Evolutionary conservation across 1,139 yeast genomes (phyloP).

Genomic region (Fermentozyma sake): DNA sequence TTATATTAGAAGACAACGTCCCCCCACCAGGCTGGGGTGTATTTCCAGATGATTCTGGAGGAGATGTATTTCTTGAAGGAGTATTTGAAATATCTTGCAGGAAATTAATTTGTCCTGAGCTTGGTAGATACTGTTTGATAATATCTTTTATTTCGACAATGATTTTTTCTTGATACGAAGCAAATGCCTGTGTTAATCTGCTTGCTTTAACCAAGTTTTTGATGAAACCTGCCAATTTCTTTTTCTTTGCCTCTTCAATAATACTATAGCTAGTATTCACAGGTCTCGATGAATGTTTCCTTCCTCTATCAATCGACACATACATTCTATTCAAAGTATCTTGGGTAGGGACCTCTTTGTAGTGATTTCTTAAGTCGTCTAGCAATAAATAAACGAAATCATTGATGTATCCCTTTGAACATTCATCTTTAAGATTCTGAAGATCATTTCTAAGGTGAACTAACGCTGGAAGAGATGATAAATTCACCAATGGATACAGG

Average conservation of each 20-base stretch:
- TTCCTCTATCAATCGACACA: conserved; percentile 20
- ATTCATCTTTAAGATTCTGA: conserved; percentile 47
- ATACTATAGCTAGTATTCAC: conserved; percentile 27
- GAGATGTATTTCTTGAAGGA: conserved; percentile 30
- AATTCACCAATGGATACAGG: conserved; percentile 46
- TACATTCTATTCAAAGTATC: conserved; percentile 53
- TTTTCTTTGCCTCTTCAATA: conserved; percentile 32
- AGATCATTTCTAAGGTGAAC: conserved; percentile 48
- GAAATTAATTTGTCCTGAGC: conserved; percentile 9
- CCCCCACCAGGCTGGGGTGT: conserved; percentile 2
- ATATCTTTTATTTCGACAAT: conserved; percentile 68
- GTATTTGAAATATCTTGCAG: conserved; percentile 17
- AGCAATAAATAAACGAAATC: conserved; percentile 53
- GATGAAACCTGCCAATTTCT: conserved; percentile 41
- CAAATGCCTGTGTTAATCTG: conserved; percentile 60
- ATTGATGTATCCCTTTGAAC: conserved; percentile 65
- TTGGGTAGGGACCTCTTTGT: conserved; percentile 41
- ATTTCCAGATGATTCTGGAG: conserved; percentile 17
- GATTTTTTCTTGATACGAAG: conserved; percentile 62
- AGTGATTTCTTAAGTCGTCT: conserved; percentile 57
- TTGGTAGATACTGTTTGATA: conserved; percentile 63
- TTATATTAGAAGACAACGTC: conserved; percentile 50
- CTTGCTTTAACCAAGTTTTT: conserved; percentile 60
- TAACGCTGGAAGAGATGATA: conserved; percentile 58
- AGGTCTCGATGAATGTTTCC: conserved; percentile 14